Evolutionary conservation across 1,139 yeast species (phyloP).

Genomic region (Saccharomyces hybrid): DNA sequence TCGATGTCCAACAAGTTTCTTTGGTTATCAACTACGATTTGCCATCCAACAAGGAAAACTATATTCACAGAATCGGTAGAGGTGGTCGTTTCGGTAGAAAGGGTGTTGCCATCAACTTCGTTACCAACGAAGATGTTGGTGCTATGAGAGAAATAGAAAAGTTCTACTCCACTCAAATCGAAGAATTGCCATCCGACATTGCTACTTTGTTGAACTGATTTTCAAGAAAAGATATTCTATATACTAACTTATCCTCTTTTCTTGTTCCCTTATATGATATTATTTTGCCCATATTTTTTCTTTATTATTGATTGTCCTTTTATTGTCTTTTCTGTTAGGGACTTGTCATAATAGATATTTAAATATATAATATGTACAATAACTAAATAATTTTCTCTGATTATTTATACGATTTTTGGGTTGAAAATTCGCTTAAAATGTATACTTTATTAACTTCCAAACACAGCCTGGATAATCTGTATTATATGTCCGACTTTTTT

Average conservation of each 20-base stretch:
- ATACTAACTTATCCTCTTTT: not conserved
- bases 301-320: not conserved
- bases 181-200: conserved; percentile 95
- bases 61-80: too few species aligned
- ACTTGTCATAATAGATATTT: not conserved
- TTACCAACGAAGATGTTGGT: conserved; percentile 83
- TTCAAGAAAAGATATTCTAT: not conserved
- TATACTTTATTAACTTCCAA: not conserved
- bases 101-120: conserved; percentile 99
- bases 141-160: conserved; percentile 96
- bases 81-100: too few species aligned
- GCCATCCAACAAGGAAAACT: too few species aligned
- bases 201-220: conserved; percentile 54
- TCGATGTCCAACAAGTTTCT: too few species aligned
- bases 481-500: not conserved
- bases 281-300: not conserved
- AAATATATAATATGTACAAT: not conserved
- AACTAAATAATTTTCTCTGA: not conserved
- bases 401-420: not conserved
- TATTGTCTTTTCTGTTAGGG: not conserved
- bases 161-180: conserved; percentile 97
- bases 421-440: not conserved
- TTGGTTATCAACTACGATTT: too few species aligned
- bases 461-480: not conserved
- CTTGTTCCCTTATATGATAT: not conserved